Evolutionary conservation across 2,329 filamentous ascomycete genomes (phyloP).

Genomic region (Nemania sp.): DNA sequence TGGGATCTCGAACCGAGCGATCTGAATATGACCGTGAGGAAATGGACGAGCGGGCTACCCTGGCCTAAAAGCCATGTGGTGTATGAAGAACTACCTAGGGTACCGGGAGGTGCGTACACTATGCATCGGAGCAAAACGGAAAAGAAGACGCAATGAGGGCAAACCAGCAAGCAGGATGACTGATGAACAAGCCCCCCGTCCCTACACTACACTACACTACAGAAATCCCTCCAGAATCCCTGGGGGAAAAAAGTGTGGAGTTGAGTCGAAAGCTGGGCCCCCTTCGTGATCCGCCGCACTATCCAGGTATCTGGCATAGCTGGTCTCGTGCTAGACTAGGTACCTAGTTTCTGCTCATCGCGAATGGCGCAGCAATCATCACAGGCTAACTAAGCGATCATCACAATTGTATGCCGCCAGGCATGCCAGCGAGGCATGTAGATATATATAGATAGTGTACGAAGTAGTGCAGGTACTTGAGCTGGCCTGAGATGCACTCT

Average conservation of each 20-base stretch:
- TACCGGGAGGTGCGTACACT: background rate
- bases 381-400: background rate
- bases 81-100: background rate
- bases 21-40: background rate
- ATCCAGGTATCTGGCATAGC: background rate
- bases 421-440: background rate
- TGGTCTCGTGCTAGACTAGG: background rate
- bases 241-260: slow-evolving; percentile 4
- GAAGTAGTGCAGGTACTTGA: too few species aligned
- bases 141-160: background rate
- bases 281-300: background rate
- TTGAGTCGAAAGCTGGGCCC: background rate
- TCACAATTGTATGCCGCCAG: slow-evolving; percentile 11
- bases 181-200: background rate
- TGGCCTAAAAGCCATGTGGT: slow-evolving; percentile 1
- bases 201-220: too few species aligned
- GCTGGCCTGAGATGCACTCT: too few species aligned
- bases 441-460: too few species aligned
- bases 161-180: background rate
- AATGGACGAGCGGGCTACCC: background rate
- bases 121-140: background rate
- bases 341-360: background rate
- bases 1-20: background rate
- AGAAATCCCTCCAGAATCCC: background rate
- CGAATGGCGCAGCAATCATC: background rate